These are phyloP conservation scores for Clitopilus hobsonii DNA, from an alignment of 768 basidiomycete species.

Conservation along the genomic window DNA sequence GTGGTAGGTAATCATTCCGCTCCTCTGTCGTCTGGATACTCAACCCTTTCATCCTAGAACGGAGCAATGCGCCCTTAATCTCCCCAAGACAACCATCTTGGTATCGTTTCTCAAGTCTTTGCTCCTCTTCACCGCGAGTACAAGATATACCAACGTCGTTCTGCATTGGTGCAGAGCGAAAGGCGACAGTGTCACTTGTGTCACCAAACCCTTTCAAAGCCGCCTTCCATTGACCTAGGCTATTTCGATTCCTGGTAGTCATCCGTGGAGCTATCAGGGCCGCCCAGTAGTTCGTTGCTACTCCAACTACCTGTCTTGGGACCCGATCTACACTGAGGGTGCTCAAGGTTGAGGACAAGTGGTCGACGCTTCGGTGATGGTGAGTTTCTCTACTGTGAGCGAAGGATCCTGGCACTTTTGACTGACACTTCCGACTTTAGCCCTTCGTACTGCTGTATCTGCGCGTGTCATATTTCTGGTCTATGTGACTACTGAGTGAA, in stretches of 20 bases:
- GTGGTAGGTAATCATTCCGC: conserved; percentile 15
- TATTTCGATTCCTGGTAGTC: conserved; percentile 22
- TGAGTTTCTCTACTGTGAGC: conserved; percentile 8
- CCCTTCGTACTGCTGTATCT: conserved; percentile 12
- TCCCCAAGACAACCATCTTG: conserved; percentile 11
- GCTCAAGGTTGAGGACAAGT: conserved; percentile 21
- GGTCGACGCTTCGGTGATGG: conserved; percentile 29
- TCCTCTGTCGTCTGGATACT: background rate
- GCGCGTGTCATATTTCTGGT: conserved; percentile 11
- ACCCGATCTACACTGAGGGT: conserved; percentile 26
- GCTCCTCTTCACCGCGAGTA: conserved; percentile 14
- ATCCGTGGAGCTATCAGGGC: conserved; percentile 14
- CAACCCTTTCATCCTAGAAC: background rate
- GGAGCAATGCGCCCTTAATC: conserved; percentile 9
- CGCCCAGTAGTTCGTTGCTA: conserved; percentile 3
- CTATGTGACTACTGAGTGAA: conserved; percentile 12
- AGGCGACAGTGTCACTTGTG: conserved; percentile 18
- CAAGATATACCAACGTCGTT: background rate
- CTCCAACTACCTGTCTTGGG: conserved; percentile 20
- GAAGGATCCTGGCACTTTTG: background rate
- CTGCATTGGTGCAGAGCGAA: conserved; percentile 2
- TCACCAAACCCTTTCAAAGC: conserved; percentile 36
- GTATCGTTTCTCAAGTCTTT: conserved; percentile 7
- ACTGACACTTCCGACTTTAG: conserved; percentile 5
- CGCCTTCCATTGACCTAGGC: conserved; percentile 41